Base-by-base conservation (phyloP, 192 early-diverging fungal genomes). In the Backusella australiensis region DNA sequence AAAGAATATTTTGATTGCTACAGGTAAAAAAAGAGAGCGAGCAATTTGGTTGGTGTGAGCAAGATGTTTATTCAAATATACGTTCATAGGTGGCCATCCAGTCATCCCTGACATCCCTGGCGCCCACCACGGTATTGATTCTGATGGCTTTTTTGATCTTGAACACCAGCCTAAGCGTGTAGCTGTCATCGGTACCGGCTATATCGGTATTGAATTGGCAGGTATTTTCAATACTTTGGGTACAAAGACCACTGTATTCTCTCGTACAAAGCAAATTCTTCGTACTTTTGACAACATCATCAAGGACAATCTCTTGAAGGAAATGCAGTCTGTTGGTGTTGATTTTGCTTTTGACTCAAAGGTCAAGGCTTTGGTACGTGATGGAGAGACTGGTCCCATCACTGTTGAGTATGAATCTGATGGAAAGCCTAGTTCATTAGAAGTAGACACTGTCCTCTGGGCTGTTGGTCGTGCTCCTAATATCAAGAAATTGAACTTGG, bases 181-280 rank as follows among this genome's bases (percentile, higher is more conserved):
- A n/a, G 89, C 91, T 42, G 91, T 96, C 29, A 90, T 94, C 29
- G 95, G 95, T 34, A 93, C 95, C 9, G 96, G 97, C 3, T 99
- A 99, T 82, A 99, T 99, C 84, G 98, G 94, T 74, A 85, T 99
- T 67, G 98, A 99, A 80, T 85, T 99, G 11, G 97, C 96, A 8
- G 96, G 96, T 39, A 94, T 99, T 74, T 96, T 98, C 84, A 83
- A 93, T 72, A 84, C 91, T 41, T 87, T 98, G n/a, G 98, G 98
- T 66, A 83, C 93, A 2, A 85, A 96, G 34, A 93, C 93, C 38
- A 93, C 90, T 15, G 87, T 98, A 49, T 92, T 95, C 79, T 93
- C 94, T 53, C 95, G 98, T 72, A 90, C 95, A 41, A 74, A 87
- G 74, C 88, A 95, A 71, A 94, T 98, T 71, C 89, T 98, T 42